phyloP scores from a whole-genome alignment of 2,329 filamentous ascomycete species.

The Botrytis tulipae region DNA sequence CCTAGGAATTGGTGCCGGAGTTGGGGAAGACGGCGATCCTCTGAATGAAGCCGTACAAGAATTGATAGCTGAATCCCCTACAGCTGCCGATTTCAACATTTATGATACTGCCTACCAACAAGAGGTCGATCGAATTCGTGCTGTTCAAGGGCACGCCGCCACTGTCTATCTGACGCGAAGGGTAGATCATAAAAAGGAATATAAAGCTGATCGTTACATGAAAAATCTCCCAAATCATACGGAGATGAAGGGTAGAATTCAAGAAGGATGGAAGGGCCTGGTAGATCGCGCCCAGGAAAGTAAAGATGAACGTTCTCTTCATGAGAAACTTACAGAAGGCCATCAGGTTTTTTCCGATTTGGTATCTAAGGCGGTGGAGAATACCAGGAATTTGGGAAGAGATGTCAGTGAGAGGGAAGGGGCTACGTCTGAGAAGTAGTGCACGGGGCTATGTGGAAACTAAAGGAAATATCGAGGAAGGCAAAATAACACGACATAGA shows the following conservation, averaged over 20 bases:
- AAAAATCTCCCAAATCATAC: conserved; percentile 28
- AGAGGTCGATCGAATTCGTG: conserved; percentile 71
- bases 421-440: conserved; percentile 21
- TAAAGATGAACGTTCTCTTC: conserved; percentile 16
- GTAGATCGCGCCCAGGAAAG: conserved; percentile 36
- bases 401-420: conserved; percentile 12
- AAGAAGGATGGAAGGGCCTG: conserved; percentile 35
- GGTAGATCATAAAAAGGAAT: conserved; percentile 44
- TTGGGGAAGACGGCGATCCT: conserved; percentile 47
- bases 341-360: conserved; percentile 31
- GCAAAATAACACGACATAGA: neutral
- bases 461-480: conserved; percentile 24
- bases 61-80: conserved; percentile 79
- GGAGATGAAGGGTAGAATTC: conserved; percentile 26
- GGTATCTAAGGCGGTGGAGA: conserved; percentile 32
- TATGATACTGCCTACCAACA: conserved; percentile 86
- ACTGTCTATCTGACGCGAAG: conserved; percentile 58
- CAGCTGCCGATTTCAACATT: conserved; percentile 79
- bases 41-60: conserved; percentile 40
- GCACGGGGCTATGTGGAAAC: conserved; percentile 28
- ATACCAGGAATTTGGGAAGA: conserved; percentile 24
- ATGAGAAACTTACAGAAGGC: conserved; percentile 21
- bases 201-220: conserved; percentile 37
- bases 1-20: conserved; percentile 73
- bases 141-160: conserved; percentile 46